Evolutionary conservation across 1,284 basidiomycete species (phyloP), one percentile per base, ranked within the genome.

Genomic region (Leccinum fallax): DNA sequence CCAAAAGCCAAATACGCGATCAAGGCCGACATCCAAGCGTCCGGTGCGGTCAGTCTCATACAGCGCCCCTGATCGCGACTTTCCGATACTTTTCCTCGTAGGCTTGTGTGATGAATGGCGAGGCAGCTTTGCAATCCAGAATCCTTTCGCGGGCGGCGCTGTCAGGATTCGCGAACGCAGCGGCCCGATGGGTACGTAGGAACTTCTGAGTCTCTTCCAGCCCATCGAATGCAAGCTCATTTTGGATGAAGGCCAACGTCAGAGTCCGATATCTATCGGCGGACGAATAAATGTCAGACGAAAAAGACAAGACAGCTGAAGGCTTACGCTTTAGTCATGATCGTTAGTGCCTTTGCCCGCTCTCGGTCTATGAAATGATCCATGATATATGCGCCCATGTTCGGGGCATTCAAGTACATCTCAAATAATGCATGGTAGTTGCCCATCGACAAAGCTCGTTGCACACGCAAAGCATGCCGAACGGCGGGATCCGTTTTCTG

Each of bases 381-480:
- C 94, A 99, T 97, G 73, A 99, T 95, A 77, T 98, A 98, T 61
- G 88, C 95, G 57, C 95, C 94, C 97, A 99, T 98, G 75, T 97
- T 97, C 49, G 96, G 96, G 52, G 95, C 93, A 63, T 83, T 82
- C 67, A 86, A 71, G 78, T 94, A 99, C 56, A 96, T 81, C 65
- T 87, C 84, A 80, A 98, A 99, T 69, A 99, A 87, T 54, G 87
- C 84, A 78, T 94, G 91, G 78, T 98, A 99, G 77, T 99, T 99
- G 72, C 93, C 94, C 74, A 93, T 93, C 53, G 95, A 88, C 63
- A 96, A 78, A 28, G 95, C 92, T 40, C 92, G 87, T 72, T 96
- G 94, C 61, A 98, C 95, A 59, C 83, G 81, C 63, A 99, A 84
- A 52, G 97, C 95, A 76, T 99, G 97, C 64, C 85, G 83, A 38